Conservation (phyloP, 2,329 filamentous ascomycete species). For the Plenodomus lindquistii region DNA sequence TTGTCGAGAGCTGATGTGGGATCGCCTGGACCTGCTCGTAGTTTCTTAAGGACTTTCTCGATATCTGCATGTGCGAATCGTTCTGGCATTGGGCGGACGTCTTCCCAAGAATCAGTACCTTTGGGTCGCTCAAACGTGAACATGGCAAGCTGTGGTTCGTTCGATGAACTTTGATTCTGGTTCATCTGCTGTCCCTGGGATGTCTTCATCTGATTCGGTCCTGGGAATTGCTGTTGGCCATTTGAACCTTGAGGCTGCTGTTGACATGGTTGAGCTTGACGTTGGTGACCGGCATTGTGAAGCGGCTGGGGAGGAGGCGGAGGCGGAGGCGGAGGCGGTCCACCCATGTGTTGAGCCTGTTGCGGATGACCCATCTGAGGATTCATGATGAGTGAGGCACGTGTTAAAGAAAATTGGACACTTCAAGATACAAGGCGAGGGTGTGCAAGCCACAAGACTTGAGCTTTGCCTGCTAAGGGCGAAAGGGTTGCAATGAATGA, state of each 20-base stretch:
- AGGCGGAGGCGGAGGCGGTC: slow-evolving; percentile 10
- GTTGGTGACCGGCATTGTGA: slow-evolving; percentile 5
- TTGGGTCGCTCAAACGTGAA: slow-evolving; percentile 32
- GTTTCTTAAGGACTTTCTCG: slow-evolving; percentile 24
- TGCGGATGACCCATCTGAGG: slow-evolving; percentile 13
- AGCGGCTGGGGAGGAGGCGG: slow-evolving; percentile 6
- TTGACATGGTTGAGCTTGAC: slow-evolving; percentile 22
- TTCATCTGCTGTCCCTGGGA: slow-evolving; percentile 9
- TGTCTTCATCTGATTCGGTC: slow-evolving; percentile 12
- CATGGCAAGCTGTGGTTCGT: slow-evolving; percentile 26
- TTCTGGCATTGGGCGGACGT: slow-evolving; percentile 27
- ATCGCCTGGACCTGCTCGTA: slow-evolving; percentile 19
- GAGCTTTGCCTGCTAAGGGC: background rate
- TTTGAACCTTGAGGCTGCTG: slow-evolving; percentile 21
- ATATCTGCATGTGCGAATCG: slow-evolving; percentile 27
- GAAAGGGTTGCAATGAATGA: background rate
- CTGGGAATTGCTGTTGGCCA: slow-evolving; percentile 10
- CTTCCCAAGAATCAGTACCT: slow-evolving; percentile 27
- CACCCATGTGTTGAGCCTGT: slow-evolving; percentile 11
- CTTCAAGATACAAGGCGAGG: no score
- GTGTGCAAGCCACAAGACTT: background rate
- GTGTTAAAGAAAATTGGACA: no score
- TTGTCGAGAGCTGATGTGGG: slow-evolving; percentile 27
- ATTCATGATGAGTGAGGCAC: slow-evolving; percentile 9
- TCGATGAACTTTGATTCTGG: slow-evolving; percentile 10